Evolutionary conservation across 495 filamentous ascomycete species (phyloP).

Genomic region (Poronia punctata): DNA sequence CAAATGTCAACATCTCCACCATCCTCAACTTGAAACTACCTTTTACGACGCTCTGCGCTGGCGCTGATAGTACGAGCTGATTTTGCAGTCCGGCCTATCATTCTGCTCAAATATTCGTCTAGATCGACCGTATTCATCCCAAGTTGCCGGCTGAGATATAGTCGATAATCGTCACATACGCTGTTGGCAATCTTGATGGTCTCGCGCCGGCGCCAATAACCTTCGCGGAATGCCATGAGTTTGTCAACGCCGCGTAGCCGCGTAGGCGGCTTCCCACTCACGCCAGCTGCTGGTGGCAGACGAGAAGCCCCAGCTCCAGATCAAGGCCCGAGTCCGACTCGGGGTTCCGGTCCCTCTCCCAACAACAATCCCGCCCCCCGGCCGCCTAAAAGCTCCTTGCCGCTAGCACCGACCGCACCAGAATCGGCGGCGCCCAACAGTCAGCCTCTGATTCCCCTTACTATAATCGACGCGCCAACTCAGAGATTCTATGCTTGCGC

Average conservation of each 20-base stretch:
- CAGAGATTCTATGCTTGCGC: conserved; percentile 81
- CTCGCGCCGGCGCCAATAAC: conserved; percentile 7
- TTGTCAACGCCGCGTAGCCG: conserved; percentile 26
- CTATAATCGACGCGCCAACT: conserved; percentile 74
- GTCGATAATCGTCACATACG: too few relatives aligned
- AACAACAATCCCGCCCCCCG: not conserved
- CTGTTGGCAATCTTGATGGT: too few relatives aligned
- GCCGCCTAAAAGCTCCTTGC: conserved; percentile 17
- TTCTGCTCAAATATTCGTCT: too few relatives aligned
- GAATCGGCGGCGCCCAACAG: conserved; percentile 20
- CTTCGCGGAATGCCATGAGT: conserved; percentile 43
- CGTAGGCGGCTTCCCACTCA: conserved; percentile 38
- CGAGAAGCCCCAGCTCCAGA: conserved; percentile 13
- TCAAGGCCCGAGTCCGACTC: conserved; percentile 2
- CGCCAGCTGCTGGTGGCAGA: conserved; percentile 24
- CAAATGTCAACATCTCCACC: too few relatives aligned
- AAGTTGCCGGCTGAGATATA: too few relatives aligned
- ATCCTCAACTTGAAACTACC: too few relatives aligned
- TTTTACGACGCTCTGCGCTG: too few relatives aligned
- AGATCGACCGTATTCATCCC: too few relatives aligned
- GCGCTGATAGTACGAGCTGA: too few relatives aligned
- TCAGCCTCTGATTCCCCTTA: conserved; percentile 64
- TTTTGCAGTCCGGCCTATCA: too few relatives aligned
- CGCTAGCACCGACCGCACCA: conserved; percentile 36
- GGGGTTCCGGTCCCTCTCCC: not conserved